Base-by-base conservation (phyloP, 1,139 yeast genomes). In the Saccharomyces hybrid region DNA sequence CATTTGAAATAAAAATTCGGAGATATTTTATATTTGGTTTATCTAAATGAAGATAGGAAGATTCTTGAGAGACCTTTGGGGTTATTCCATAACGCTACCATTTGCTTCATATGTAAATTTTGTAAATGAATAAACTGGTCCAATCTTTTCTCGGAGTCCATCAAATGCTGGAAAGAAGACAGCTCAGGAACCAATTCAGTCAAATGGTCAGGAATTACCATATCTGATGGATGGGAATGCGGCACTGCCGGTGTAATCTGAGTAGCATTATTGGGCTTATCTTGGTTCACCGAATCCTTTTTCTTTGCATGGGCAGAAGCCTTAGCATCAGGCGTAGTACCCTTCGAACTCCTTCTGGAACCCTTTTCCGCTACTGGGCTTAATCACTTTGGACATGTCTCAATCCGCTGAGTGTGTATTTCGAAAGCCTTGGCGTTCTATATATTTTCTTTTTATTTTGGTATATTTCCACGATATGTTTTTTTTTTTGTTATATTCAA, bases 101-200 rank as follows among this genome's bases (percentile, higher is more conserved):
- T 78, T 55, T 93, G 96, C 68, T 89, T 96, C 61, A 90, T 77
- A 64, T 93, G 98, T 55, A 88, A 78, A 56, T 89, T 81, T 69
- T 91, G 91, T 59, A 96, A 81, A 52, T 91, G 82, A 51, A 89
- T 81, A 59, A 88, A 78, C 56, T 93, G 81, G 70, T 93, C 99
- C 48, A 93, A 73, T 58, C 82, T 78, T 57, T 83, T 79, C 70
- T 93, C 99, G 11, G 91, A 88, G 11, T 86, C 90, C 58, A 81
- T 79, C 50, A 93, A 75, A 53, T 81, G 78, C 63, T 86, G 81
- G 71, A 88, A 88, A 53, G 83, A 75, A 16, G 78, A 81, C 46
- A 90, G 83, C 63, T 88, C 91, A 6, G 97, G 95, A 24, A 90
- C 78, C 54, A 83, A 72, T 44, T 78, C 75, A 60, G 80, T 81